Evolutionary conservation across 495 filamentous ascomycete species (phyloP), one percentile per base, ranked within the genome.

Genomic region (Tuber microsphaerosporum): DNA sequence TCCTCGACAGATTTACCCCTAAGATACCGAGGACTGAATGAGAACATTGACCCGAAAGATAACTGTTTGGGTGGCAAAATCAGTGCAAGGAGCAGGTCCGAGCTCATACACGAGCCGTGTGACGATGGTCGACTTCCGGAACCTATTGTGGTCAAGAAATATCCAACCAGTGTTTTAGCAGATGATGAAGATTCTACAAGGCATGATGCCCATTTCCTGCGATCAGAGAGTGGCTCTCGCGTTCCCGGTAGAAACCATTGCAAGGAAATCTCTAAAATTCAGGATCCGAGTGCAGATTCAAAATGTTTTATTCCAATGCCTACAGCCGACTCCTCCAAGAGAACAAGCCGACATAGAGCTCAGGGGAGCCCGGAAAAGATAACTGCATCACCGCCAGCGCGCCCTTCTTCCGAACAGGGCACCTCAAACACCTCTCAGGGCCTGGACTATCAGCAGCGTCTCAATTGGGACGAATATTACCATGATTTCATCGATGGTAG

Each of bases 401-500:
- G 41, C 9, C 46, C 45, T 16, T 70, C 77, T 41, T 65, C 72
- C 22, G n/a, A 69, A 10, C 70, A 72, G 43, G 37, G 44, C 17
- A 20, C 41, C 10, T 65, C 73, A 42, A 61, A 75, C 26, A 26
- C 48, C 4, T 42, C 74, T 48, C 71, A 71, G n/a, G 65, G 2
- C 8, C 12, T 71, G 20, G 51, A 73, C 26, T 72, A 79, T 31
- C 41, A 70, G 5, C 70, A 78, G 14, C 78, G 77, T 75, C 76
- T 78, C 56, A 73, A 73, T 17, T 78, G 72, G 5, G 76, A 77
- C 48, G 48, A 56, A 56, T 56, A 26, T 56, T 56, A 9, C 22
- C 22, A 56, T 56, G 48, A 56, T 48, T 78, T 75, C 37, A 74
- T 78, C 61, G 75, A 78, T 2, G 77, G 78, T 37, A 73, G 69